These are phyloP conservation scores for Ceratocystis cubensis DNA, from an alignment of 2,329 filamentous ascomycete genomes.

Conservation along the genomic window DNA sequence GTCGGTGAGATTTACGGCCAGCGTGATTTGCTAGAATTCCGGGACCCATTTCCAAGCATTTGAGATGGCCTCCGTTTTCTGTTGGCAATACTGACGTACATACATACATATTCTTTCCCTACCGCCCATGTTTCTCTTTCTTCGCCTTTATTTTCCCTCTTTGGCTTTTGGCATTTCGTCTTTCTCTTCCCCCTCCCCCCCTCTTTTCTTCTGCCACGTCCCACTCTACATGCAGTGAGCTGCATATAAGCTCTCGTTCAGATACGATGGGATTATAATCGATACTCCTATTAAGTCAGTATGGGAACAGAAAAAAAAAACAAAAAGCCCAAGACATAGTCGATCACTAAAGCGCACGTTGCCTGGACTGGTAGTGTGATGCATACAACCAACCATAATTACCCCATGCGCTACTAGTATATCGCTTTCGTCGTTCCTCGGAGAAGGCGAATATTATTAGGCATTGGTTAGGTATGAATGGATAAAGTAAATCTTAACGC, in stretches of 20 bases:
- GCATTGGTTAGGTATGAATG: not conserved
- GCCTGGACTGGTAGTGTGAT: not conserved
- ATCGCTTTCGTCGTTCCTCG: not conserved
- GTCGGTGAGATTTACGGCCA: constrained; percentile 85
- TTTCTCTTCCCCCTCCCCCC: too few species aligned
- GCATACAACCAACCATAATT: not conserved
- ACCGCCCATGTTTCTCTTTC: not conserved
- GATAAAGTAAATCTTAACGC: not conserved
- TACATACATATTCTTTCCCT: not conserved
- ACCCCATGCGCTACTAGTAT: not conserved
- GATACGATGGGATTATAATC: not conserved
- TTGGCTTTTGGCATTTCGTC: too few species aligned
- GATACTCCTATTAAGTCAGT: not conserved
- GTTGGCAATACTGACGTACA: not conserved
- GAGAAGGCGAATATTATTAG: not conserved
- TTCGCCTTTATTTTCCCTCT: too few species aligned
- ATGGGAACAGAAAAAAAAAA: not conserved
- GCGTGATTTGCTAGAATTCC: constrained; percentile 65
- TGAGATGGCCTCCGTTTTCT: constrained; percentile 22
- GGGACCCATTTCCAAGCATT: constrained; percentile 46
- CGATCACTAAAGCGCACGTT: not conserved
- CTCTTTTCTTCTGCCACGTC: too few species aligned
- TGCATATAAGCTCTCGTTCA: not conserved
- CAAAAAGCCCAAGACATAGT: not conserved
- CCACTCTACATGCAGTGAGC: too few species aligned